A percentile compares a stretch with the other conserved stretches of the same genome.
phyloP scores from a whole-genome alignment of 352 stramenopile genomes.

The Globisporangium iwayamae region DNA sequence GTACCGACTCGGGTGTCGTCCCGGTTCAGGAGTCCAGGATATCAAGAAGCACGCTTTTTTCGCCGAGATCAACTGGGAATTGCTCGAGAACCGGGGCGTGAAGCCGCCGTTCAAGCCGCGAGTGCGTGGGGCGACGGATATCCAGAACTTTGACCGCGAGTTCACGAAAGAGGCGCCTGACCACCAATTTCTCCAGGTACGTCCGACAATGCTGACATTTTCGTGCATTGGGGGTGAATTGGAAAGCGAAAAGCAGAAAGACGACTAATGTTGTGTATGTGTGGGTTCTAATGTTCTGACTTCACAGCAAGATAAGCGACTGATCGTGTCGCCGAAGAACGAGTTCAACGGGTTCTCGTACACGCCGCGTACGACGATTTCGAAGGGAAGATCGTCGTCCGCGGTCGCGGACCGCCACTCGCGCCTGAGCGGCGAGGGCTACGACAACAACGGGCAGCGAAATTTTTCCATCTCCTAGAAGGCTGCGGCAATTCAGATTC shows the following conservation, averaged over 20 bases:
- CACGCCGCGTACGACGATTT: conserved; percentile 30
- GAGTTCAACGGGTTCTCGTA: conserved; percentile 87
- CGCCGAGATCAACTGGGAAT: conserved; percentile 67
- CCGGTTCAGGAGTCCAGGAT: conserved; percentile 56
- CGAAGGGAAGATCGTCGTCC: conserved; percentile 21
- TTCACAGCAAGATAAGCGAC: conserved; percentile 66
- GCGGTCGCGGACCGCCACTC: conserved; percentile 23
- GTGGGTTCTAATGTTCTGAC: background rate
- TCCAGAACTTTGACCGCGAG: conserved; percentile 88
- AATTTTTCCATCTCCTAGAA: conserved; percentile 29
- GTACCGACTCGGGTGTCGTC: conserved; percentile 70
- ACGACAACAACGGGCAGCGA: conserved; percentile 28
- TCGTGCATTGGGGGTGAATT: conserved; percentile 1
- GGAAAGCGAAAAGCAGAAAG: background rate
- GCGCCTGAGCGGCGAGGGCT: conserved; percentile 27
- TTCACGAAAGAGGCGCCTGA: conserved; percentile 85
- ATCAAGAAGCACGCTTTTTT: conserved; percentile 86
- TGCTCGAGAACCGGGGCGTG: conserved; percentile 61
- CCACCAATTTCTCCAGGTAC: conserved; percentile 60
- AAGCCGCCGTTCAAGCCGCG: conserved; percentile 88
- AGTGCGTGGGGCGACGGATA: conserved; percentile 71
- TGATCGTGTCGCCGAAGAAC: conserved; percentile 76
- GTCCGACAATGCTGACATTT: conserved; percentile 15
- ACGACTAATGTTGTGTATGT: conserved; percentile 2
- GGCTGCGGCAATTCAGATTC: no score